Evolutionary conservation across 352 stramenopile species (phyloP).

Genomic region (Pythium monospermum): DNA sequence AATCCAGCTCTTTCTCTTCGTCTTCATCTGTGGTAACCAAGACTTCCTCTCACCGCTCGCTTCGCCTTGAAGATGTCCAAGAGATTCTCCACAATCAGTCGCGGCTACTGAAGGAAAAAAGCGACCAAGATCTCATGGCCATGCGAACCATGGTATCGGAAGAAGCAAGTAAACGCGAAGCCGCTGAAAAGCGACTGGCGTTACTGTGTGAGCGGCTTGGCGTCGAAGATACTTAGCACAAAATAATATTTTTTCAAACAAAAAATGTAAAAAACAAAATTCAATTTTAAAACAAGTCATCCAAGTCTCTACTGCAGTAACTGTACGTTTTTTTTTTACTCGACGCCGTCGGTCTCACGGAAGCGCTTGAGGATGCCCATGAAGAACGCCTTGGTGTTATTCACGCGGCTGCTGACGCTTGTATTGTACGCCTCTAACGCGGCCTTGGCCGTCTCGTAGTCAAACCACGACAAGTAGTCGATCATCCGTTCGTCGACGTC

Average conservation of each 20-base stretch:
- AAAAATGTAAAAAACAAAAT: conserved; percentile 1
- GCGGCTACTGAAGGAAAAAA: conserved; percentile 24
- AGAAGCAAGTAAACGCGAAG: conserved; percentile 34
- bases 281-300: too few relatives aligned
- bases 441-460: conserved; percentile 84
- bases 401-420: conserved; percentile 63
- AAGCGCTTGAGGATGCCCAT: conserved; percentile 89
- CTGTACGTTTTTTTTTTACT: conserved; percentile 48
- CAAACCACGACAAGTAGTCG: conserved; percentile 85
- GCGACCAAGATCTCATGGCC: conserved; percentile 22
- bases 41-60: conserved; percentile 9
- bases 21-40: conserved; percentile 21
- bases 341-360: conserved; percentile 67
- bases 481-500: conserved; percentile 87
- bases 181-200: conserved; percentile 33
- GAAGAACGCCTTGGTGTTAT: conserved; percentile 86
- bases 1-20: conserved; percentile 1
- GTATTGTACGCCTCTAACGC: conserved; percentile 79
- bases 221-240: conserved; percentile 24
- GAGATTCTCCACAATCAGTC: conserved; percentile 36
- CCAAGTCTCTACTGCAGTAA: too few relatives aligned
- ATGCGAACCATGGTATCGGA: conserved; percentile 26
- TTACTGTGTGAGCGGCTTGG: conserved; percentile 42
- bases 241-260: too few relatives aligned
- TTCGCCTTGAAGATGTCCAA: conserved; percentile 32